Percentiles rank a stretch among this genome's conserved stretches.
phyloP scores from a whole-genome alignment of 106 monocot genomes.

The Acorus calamus region DNA sequence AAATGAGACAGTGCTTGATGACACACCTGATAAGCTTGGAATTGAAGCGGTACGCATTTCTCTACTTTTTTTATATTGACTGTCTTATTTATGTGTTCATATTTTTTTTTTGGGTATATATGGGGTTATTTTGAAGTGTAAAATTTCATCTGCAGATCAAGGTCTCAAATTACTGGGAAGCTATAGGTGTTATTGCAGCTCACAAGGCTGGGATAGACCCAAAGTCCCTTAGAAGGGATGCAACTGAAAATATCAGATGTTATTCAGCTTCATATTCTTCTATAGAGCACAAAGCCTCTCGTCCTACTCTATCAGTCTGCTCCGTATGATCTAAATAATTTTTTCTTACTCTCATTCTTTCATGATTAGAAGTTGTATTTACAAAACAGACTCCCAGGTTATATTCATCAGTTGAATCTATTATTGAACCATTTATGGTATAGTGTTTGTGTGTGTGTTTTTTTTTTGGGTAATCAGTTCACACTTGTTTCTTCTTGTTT shows the following conservation, averaged over 20 bases:
- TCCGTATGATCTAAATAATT: too few relatives aligned
- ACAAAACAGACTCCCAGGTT: too few relatives aligned
- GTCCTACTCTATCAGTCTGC: background rate
- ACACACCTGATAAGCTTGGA: conserved; percentile 78
- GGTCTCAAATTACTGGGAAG: conserved; percentile 90
- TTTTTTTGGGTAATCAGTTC: too few relatives aligned
- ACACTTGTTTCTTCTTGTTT: too few relatives aligned
- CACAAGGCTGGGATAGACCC: conserved; percentile 88
- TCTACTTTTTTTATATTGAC: background rate
- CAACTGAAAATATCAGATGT: conserved; percentile 38
- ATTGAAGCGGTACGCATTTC: conserved; percentile 52
- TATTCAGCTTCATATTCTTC: background rate
- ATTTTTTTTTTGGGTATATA: background rate
- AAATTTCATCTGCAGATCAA: conserved; percentile 32
- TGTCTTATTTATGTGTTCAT: background rate
- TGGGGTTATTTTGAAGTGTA: background rate
- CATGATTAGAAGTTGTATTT: too few relatives aligned
- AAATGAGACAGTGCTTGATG: conserved; percentile 78
- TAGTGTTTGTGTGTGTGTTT: too few relatives aligned
- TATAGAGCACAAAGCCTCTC: conserved; percentile 1
- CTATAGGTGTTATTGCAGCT: conserved; percentile 83
- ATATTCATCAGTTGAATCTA: too few relatives aligned
- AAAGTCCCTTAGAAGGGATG: conserved; percentile 58
- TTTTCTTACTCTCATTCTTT: too few relatives aligned
- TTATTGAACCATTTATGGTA: too few relatives aligned